Evolutionary conservation across 352 stramenopile species (phyloP).

Genomic region (Aphanomyces cochlioides): DNA sequence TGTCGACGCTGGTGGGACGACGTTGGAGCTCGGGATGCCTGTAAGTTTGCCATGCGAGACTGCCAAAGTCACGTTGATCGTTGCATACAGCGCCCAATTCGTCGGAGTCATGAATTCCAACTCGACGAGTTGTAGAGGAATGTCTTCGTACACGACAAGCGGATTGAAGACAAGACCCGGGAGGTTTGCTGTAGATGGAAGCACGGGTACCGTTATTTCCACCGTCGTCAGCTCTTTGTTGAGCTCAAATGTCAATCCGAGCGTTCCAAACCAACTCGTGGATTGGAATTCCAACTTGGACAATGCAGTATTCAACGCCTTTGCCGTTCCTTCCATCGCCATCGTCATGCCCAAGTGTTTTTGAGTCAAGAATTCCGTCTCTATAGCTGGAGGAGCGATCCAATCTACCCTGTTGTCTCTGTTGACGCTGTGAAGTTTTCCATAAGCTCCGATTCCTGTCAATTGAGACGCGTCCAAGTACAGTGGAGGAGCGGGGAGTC

Average conservation of each 20-base stretch:
- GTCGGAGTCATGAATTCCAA: not conserved
- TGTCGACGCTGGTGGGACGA: not conserved
- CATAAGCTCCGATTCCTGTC: constrained; percentile 33
- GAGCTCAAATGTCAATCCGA: not conserved
- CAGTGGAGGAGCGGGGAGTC: not conserved
- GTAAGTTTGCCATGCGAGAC: not conserved
- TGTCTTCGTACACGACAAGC: not conserved
- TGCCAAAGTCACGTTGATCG: not conserved
- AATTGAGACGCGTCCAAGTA: constrained; percentile 25
- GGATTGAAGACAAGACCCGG: not conserved
- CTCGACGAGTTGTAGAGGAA: not conserved
- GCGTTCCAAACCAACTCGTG: constrained; percentile 19
- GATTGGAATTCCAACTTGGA: not conserved
- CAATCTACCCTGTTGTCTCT: constrained; percentile 11
- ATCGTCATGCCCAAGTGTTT: not conserved
- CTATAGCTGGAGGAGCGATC: not conserved
- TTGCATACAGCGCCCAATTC: not conserved
- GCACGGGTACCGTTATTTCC: not conserved
- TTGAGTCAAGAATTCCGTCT: not conserved
- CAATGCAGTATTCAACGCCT: not conserved
- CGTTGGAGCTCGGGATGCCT: no score
- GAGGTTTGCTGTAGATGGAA: not conserved
- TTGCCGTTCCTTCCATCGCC: not conserved
- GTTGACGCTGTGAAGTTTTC: not conserved
- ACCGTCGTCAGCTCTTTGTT: not conserved